Base-by-base conservation (phyloP, 371 early-diverging fungal genomes). In the Circinella minor region DNA sequence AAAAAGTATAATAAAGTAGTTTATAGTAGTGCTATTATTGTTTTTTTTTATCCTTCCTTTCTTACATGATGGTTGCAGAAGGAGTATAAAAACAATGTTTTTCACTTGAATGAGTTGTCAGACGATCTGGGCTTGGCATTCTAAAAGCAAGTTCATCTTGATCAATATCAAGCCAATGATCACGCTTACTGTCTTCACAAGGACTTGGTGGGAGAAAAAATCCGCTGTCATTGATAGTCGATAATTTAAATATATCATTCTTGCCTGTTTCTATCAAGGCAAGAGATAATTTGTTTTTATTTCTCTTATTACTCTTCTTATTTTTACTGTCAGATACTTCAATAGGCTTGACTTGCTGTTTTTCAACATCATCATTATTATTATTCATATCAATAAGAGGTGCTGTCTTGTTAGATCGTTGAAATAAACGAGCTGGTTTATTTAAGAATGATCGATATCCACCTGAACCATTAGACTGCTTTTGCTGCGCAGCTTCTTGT, bases 151-250 rank as follows among this genome's bases (percentile, higher is more conserved):
- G 11, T 27, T 54, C 63, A 55, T 73, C 74, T 54, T 74, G 67
- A 51, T 70, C 73, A 10, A 49, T 63, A 34, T 67, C 74, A n/a
- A 73, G 34, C 77, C 77, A 77, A n/a, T 72, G 72, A 20, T 77
- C 77, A 54, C 67, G 67, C 55, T 77, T 74, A 61, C 63, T 67
- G 36, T 71, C 74, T 48, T 75, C 71, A 38, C 67, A 67, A 0
- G 80, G 82, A 11, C 80, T 80, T 15, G 82, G 82, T 14, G 81
- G 82, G 63, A 82, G 59, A 54, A 80, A 82, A 5, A 80, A 69
- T 39, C 82, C 82, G 47, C 69, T 73, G 48, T 71, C 70, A 65
- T 82, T 80, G 57, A 82, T 79, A 1, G 82, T 82, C 5, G 78
- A 80, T 36, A 82, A 36, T 59, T 82, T 78, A 27, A 77, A 80